phyloP scores from a whole-genome alignment of 306 rosid species.

The Quercus robur region DNA sequence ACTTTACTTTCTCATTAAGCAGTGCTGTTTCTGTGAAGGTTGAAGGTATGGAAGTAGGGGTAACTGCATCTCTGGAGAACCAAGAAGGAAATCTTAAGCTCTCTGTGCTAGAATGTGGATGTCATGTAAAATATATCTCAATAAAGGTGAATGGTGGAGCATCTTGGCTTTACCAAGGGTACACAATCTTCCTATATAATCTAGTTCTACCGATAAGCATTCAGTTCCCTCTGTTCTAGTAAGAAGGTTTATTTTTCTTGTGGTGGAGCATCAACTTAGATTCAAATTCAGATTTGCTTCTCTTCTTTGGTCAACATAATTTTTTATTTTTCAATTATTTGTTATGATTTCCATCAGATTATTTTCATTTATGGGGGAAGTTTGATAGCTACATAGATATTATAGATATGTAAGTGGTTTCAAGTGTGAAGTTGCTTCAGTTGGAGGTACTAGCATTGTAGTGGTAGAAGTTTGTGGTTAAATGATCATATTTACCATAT shows the following conservation, averaged over 20 bases:
- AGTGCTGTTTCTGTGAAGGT: constrained; percentile 54
- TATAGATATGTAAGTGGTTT: too few relatives aligned
- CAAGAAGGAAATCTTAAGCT: constrained; percentile 65
- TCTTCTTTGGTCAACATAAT: background rate
- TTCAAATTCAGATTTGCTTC: background rate
- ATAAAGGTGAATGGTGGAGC: constrained; percentile 80
- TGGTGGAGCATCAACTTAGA: background rate
- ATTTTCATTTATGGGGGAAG: background rate
- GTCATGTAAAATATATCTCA: constrained; percentile 53
- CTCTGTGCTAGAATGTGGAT: constrained; percentile 58
- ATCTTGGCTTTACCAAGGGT: constrained; percentile 93
- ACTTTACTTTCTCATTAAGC: constrained; percentile 3
- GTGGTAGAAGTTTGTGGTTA: too few relatives aligned
- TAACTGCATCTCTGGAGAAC: constrained; percentile 52
- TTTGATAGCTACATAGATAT: background rate
- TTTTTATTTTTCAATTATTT: background rate
- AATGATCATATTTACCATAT: too few relatives aligned
- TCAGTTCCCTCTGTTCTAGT: background rate
- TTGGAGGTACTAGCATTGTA: too few relatives aligned
- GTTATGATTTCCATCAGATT: background rate
- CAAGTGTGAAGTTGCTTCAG: too few relatives aligned
- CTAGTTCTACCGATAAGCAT: constrained; percentile 12
- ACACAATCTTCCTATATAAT: constrained; percentile 30
- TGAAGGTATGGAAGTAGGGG: constrained; percentile 63
- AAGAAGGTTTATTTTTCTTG: background rate